phyloP scores from a whole-genome alignment of 257 asterid species.

The Salvia hispanica region DNA sequence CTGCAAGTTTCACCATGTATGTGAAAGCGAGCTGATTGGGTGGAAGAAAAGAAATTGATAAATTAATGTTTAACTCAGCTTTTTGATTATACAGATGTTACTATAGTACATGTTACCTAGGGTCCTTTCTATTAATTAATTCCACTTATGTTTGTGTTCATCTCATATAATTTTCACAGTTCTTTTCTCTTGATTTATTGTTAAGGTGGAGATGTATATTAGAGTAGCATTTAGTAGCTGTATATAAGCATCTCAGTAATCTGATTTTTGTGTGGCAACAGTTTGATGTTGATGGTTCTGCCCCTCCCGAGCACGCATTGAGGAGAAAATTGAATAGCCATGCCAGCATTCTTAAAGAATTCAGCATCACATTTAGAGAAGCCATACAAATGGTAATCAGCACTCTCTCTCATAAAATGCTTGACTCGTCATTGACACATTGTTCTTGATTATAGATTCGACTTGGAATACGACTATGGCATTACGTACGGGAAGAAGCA shows the following conservation, averaged over 20 bases:
- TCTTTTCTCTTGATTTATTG: too few relatives aligned
- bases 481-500: conserved; percentile 93
- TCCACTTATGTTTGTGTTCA: background rate
- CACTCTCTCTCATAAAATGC: background rate
- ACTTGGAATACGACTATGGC: conserved; percentile 92
- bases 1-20: background rate
- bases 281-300: conserved; percentile 86
- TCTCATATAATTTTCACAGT: background rate
- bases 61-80: background rate
- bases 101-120: background rate
- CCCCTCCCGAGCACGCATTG: conserved; percentile 97
- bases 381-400: conserved; percentile 85
- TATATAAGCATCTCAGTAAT: conserved; percentile 15
- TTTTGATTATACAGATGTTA: background rate
- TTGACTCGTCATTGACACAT: conserved; percentile 26
- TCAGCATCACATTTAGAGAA: conserved; percentile 86
- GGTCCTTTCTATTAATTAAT: background rate
- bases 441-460: conserved; percentile 55
- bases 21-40: conserved; percentile 8
- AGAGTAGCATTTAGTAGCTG: background rate
- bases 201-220: too few relatives aligned
- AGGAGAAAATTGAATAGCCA: conserved; percentile 83
- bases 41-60: background rate
- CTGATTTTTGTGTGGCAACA: conserved; percentile 38
- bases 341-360: conserved; percentile 89